A percentile compares a stretch with the other conserved stretches of the same genome.
phyloP scores from a whole-genome alignment of 2,329 filamentous ascomycete species.

The Venturia effusa region DNA sequence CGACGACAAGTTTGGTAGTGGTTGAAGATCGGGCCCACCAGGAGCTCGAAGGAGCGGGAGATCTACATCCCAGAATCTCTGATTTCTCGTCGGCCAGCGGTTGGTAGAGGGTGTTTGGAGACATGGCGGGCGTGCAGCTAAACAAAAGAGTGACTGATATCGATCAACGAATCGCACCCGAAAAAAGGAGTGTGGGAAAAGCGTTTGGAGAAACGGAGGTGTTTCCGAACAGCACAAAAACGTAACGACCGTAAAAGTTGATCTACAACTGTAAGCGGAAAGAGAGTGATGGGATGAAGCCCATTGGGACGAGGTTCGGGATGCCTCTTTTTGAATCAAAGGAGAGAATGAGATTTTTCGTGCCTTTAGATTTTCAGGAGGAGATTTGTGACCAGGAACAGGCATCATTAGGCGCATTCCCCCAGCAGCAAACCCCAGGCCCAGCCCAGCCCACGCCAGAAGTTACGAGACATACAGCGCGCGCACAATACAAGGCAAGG shows the following conservation, averaged over 20 bases:
- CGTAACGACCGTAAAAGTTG: background rate
- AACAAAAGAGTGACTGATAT: background rate
- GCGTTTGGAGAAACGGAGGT: background rate
- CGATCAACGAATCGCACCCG: background rate
- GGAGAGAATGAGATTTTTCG: background rate
- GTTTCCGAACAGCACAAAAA: too few relatives aligned
- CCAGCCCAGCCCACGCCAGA: too few relatives aligned
- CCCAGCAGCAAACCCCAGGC: too few relatives aligned
- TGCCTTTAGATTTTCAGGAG: background rate
- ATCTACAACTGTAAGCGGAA: background rate
- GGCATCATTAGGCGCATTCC: too few relatives aligned
- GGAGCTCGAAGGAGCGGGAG: background rate
- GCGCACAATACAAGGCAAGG: background rate
- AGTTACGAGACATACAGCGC: too few relatives aligned
- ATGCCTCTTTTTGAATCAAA: too few relatives aligned
- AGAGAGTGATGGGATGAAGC: background rate
- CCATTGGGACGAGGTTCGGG: too few relatives aligned
- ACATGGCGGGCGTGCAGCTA: background rate
- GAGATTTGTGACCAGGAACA: too few relatives aligned
- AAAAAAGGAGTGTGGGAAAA: background rate
- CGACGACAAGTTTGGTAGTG: background rate
- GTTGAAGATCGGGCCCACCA: background rate
- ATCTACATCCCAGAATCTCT: background rate
- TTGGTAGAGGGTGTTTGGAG: background rate
- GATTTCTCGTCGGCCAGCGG: background rate